Conservation (phyloP, 2,329 filamentous ascomycete species). For the Penicillium sp. region DNA sequence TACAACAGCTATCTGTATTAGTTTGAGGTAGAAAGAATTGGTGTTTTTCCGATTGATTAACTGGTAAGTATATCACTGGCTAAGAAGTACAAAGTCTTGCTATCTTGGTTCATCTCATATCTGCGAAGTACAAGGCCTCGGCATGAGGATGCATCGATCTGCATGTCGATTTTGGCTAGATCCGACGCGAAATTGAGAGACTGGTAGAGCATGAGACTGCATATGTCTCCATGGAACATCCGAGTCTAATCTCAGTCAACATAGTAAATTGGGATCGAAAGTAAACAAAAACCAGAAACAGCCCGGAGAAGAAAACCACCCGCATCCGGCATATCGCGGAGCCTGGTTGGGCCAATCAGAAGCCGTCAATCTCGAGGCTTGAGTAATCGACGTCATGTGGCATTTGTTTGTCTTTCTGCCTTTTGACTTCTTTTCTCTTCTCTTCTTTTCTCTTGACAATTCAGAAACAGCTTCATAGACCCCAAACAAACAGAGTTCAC, state of each 20-base stretch:
- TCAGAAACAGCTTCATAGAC: background rate
- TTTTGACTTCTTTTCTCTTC: background rate
- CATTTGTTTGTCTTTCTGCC: background rate
- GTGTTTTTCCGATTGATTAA: background rate
- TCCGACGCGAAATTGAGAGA: too few species aligned
- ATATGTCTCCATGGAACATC: too few species aligned
- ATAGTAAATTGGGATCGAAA: too few species aligned
- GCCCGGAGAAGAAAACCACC: background rate
- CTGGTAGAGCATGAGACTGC: too few species aligned
- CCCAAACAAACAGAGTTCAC: background rate
- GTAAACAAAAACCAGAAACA: background rate
- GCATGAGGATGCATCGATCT: too few species aligned
- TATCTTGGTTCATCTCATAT: too few species aligned
- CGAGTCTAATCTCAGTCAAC: too few species aligned
- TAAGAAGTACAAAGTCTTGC: background rate
- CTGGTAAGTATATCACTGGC: background rate
- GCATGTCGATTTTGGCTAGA: background rate
- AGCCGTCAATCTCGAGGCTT: constrained; percentile 5
- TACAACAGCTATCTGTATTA: too few species aligned
- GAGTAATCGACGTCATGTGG: constrained; percentile 23
- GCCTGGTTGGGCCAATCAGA: constrained; percentile 13
- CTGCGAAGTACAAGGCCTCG: too few species aligned
- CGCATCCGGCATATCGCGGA: constrained; percentile 24
- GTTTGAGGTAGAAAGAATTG: too few species aligned
- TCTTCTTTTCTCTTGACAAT: background rate